phyloP scores from a whole-genome alignment of 805 yeast genomes.

The Yarrowia deformans region DNA sequence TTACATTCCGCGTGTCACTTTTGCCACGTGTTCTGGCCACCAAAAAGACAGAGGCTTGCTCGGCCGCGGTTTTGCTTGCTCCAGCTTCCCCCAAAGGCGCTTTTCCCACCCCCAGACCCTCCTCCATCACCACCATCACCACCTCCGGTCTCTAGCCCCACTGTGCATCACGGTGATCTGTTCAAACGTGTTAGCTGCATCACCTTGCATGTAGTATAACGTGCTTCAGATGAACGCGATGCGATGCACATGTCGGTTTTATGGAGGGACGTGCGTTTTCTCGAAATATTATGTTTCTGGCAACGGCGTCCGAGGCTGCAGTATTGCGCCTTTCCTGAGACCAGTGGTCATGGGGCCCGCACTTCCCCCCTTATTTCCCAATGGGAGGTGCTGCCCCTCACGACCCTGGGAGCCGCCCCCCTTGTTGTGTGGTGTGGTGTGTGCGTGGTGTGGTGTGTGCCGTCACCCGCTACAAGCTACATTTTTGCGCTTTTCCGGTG shows the following conservation, averaged over 20 bases:
- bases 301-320: background rate
- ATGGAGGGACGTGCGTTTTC: constrained; percentile 24
- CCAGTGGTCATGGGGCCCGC: background rate
- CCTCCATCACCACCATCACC: background rate
- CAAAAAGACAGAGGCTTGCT: background rate
- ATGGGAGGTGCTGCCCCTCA: constrained; percentile 25
- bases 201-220: constrained; percentile 38
- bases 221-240: constrained; percentile 39
- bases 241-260: constrained; percentile 33
- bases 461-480: constrained; percentile 8
- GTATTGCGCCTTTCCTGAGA: background rate
- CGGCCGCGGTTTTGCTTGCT: background rate
- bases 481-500: constrained; percentile 35
- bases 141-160: constrained; percentile 22
- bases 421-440: constrained; percentile 24
- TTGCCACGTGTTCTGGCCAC: background rate
- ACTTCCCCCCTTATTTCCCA: background rate
- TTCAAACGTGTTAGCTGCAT: constrained; percentile 38
- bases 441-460: constrained; percentile 15
- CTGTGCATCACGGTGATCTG: constrained; percentile 36
- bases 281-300: background rate
- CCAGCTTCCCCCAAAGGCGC: background rate
- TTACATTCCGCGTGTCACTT: background rate
- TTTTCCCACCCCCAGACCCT: too few relatives aligned
- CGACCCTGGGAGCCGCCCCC: background rate